Evolutionary conservation across 208 protist genomes (phyloP).

Genomic region (Trichomonas vaginalis): DNA sequence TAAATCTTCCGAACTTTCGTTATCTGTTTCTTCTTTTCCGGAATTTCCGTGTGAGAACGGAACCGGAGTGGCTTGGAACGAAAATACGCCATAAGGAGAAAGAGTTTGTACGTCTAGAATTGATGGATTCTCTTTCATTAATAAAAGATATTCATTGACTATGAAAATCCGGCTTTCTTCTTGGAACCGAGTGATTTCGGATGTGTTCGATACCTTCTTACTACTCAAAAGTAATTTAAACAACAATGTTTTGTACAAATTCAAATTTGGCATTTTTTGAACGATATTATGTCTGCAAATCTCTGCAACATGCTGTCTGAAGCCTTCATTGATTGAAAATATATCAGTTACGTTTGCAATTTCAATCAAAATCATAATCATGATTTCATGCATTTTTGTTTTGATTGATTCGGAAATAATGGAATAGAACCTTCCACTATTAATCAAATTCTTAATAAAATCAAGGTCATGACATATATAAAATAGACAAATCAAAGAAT

Average conservation of each 20-base stretch:
- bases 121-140: background rate
- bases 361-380: background rate
- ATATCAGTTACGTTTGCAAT: background rate
- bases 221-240: background rate
- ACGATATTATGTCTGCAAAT: background rate
- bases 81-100: background rate
- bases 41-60: background rate
- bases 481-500: background rate
- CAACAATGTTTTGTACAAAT: background rate
- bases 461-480: too few species aligned
- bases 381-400: background rate
- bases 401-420: too few species aligned
- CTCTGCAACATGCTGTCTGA: background rate
- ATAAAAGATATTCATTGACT: background rate
- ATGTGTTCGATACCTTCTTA: background rate
- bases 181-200: background rate
- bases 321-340: background rate
- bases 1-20: background rate
- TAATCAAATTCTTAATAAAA: too few species aligned
- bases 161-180: background rate
- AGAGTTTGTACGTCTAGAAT: background rate
- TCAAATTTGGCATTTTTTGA: background rate
- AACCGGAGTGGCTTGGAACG: background rate
- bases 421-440: too few species aligned
- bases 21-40: background rate